Evolutionary conservation across 495 filamentous ascomycete species (phyloP), one percentile per base, ranked within the genome.

Genomic region (Penicillium simplicissimum): DNA sequence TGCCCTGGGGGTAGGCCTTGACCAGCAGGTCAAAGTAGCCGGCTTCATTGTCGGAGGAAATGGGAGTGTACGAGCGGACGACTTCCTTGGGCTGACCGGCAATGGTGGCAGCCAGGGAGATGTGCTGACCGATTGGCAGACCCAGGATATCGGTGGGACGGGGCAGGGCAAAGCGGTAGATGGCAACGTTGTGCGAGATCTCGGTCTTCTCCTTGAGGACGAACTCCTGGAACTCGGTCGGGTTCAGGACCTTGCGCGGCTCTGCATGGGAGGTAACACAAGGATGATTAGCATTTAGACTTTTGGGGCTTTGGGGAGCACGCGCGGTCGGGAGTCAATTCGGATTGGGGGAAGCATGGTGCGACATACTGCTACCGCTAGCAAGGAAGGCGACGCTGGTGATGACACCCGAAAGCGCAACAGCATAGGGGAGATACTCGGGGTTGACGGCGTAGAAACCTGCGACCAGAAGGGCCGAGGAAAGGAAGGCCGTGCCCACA

Each of bases 71-170:
- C 23, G 91, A 96, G 72, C 95, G 92, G 13, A 97, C 86, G 60
- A 97, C 89, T 66, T 97, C 91, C 79, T 96, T 96, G 61, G 81
- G 82, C 65, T 85, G 80, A 61, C 89, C 89, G 59, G 88, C 85
- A 55, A 95, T 87, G 53, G 76, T 85, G 37, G 94, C 93, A 66
- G 88, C 89, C 71, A 98, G 90, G 62, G 94, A 97, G 80, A 98
- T 96, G 80, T 98, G 95, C 75, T 98, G 95, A 66, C 95, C 95
- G 78, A 97, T 98, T 58, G 95, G 95, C 19, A 98, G 88, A 67
- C 95, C 94, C 63, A 98, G 90, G 74, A 97, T 92, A 68, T 90
- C 84, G 62, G 81, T 88, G 21, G 87, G 79, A 58, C 81, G 74
- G 52, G 93, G 93, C 37, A 98, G 89, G 43, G 80, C 76, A 76